Conservation (phyloP, 2,329 filamentous ascomycete genomes). For the Hypomyces perniciosus region DNA sequence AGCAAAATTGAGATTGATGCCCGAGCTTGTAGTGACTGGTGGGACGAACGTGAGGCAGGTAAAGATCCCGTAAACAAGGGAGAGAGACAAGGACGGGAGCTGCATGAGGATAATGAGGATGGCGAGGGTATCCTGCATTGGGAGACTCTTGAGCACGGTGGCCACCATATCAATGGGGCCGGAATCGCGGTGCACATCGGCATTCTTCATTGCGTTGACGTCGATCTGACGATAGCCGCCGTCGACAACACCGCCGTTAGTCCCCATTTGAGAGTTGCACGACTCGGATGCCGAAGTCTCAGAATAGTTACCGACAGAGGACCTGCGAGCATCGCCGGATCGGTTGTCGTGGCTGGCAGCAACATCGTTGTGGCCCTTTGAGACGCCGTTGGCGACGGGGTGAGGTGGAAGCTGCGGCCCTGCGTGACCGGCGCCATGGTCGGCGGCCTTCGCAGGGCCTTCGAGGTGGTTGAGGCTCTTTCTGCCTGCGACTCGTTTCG, state of each 20-base stretch:
- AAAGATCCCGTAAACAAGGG: conserved; percentile 86
- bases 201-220: conserved; percentile 62
- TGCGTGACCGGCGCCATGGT: conserved; percentile 26
- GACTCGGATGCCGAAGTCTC: conserved; percentile 51
- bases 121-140: conserved; percentile 89
- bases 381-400: conserved; percentile 29
- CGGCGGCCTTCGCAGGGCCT: conserved; percentile 30
- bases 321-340: conserved; percentile 38
- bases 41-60: conserved; percentile 89
- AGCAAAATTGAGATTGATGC: conserved; percentile 74
- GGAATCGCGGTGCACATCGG: conserved; percentile 62
- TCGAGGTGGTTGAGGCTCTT: conserved; percentile 44
- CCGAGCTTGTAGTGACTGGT: conserved; percentile 69
- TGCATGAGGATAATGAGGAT: conserved; percentile 95
- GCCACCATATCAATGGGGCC: conserved; percentile 71
- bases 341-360: conserved; percentile 28
- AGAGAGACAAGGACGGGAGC: conserved; percentile 80
- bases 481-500: conserved; percentile 33
- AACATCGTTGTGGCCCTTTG: conserved; percentile 22
- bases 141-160: conserved; percentile 84
- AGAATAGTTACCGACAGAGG: conserved; percentile 48
- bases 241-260: conserved; percentile 33
- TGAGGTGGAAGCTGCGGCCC: conserved; percentile 23
- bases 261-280: conserved; percentile 33
- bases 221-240: conserved; percentile 60